phyloP scores from a whole-genome alignment of 306 rosid genomes.

The Trichosanthes cucumerina region DNA sequence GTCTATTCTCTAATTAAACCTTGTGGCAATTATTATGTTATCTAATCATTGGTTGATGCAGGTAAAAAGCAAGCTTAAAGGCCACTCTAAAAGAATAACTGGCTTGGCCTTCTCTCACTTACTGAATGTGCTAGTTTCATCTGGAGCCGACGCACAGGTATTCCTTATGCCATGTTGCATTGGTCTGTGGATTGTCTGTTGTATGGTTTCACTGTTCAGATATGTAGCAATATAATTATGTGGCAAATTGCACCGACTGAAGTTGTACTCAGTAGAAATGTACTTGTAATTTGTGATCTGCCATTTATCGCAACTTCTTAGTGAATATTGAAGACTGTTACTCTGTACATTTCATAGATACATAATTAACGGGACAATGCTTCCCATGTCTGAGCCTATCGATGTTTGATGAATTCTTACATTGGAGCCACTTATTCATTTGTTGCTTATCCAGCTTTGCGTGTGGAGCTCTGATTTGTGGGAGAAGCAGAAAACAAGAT shows the following conservation, averaged over 20 bases:
- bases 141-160: constrained; percentile 99
- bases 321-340: background rate
- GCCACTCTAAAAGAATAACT: constrained; percentile 88
- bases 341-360: background rate
- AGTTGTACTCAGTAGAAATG: background rate
- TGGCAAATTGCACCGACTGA: background rate
- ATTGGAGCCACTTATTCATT: background rate
- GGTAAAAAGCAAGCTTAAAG: constrained; percentile 97
- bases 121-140: constrained; percentile 76
- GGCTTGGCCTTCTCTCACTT: constrained; percentile 91
- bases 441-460: constrained; percentile 40
- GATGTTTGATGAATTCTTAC: background rate
- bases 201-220: background rate
- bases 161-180: background rate
- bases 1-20: constrained; percentile 3
- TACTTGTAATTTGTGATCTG: background rate
- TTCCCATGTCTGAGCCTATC: background rate
- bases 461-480: constrained; percentile 90
- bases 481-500: constrained; percentile 82
- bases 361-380: background rate
- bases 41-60: constrained; percentile 25
- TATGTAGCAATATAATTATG: background rate
- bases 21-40: constrained; percentile 16
- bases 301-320: background rate
- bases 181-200: background rate